A percentile compares a stretch with the other conserved stretches of the same genome.
Evolutionary conservation across 2,329 filamentous ascomycete species (phyloP).

Genomic region (Diaporthe capsici): DNA sequence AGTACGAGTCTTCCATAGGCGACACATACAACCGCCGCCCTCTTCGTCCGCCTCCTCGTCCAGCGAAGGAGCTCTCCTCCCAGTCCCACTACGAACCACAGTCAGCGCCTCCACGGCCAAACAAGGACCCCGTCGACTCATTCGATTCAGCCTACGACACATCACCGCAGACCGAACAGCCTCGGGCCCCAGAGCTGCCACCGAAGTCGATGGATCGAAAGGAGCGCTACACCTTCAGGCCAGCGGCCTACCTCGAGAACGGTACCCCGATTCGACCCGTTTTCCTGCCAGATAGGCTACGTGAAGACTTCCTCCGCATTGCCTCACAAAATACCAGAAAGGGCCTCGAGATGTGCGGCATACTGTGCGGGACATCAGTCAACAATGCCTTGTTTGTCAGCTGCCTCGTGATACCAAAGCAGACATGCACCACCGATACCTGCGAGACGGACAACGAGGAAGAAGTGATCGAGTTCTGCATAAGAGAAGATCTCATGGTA

Average conservation of each 20-base stretch:
- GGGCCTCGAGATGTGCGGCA: conserved; percentile 95
- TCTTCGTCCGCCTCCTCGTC: conserved; percentile 46
- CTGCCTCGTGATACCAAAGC: conserved; percentile 89
- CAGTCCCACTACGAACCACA: conserved; percentile 46
- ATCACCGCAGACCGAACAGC: conserved; percentile 14
- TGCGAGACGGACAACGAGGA: conserved; percentile 94
- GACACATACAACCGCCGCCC: conserved; percentile 25
- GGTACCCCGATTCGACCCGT: conserved; percentile 88
- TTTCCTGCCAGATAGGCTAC: conserved; percentile 85
- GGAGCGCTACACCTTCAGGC: conserved; percentile 81
- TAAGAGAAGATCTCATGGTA: conserved; percentile 84
- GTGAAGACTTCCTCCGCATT: conserved; percentile 79
- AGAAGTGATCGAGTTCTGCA: conserved; percentile 89
- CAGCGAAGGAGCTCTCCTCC: conserved; percentile 44
- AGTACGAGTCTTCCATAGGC: conserved; percentile 53
- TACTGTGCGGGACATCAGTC: conserved; percentile 90
- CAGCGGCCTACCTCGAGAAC: conserved; percentile 90
- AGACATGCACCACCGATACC: conserved; percentile 90
- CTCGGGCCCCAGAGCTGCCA: conserved; percentile 44
- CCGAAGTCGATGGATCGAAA: conserved; percentile 59
- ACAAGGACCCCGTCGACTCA: conserved; percentile 50
- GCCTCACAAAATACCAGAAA: conserved; percentile 82
- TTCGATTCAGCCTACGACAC: conserved; percentile 25
- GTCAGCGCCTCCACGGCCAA: conserved; percentile 52
- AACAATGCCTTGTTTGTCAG: conserved; percentile 95